Base-by-base conservation (phyloP, 345 rosid genomes). In the Euclidium syriacum region DNA sequence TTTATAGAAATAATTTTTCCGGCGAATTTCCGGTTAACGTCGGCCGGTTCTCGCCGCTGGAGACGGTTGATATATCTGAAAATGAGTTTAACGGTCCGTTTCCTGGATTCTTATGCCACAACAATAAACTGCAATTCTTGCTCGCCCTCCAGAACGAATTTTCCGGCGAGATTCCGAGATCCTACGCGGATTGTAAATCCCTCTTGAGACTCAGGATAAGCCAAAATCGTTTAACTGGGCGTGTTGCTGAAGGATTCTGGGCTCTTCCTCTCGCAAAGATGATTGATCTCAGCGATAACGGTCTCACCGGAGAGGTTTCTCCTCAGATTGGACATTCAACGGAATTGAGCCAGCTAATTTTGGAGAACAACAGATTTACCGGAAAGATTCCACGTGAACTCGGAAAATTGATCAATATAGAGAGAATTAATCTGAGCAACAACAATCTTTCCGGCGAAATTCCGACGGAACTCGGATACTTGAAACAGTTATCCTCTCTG, bases 1-100 rank as follows among this genome's bases (percentile, higher is more conserved):
- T 89, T 10, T 92, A 92, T 36, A 25, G 58, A 33, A 92, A 92
- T 90, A 82, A 60, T 5, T 89, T 92, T 72, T 79, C 95, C 2
- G 97, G 97, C 25, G 40, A 44, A 5, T 84, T 87, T 25, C 98
- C 97, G 0, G 65, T 62, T 2, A 84, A 82, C 65, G 50, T 85
- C 1, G 97, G 98, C 36, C 73, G 80, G 1, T 85, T 82, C 63
- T 83, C 95, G 0, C 85, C 78, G 0, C 52, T 89, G 23, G 67
- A 46, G 1, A 82, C 77, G 24, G 32, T 87, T 36, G 98, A 92
- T 74, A 84, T 92, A 75, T 92, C 98, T 0, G 95, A 92, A 64
- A 92, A 92, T 70, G 64, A 46, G 34, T 84, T 92, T 47, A 71
- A 86, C 1, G 96, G 98, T 64, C 65, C 67, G 2, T 89, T 92